Percentiles rank a stretch among this genome's conserved stretches.
Evolutionary conservation across 2,329 filamentous ascomycete species (phyloP).

Genomic region (Diaporthe sp.): DNA sequence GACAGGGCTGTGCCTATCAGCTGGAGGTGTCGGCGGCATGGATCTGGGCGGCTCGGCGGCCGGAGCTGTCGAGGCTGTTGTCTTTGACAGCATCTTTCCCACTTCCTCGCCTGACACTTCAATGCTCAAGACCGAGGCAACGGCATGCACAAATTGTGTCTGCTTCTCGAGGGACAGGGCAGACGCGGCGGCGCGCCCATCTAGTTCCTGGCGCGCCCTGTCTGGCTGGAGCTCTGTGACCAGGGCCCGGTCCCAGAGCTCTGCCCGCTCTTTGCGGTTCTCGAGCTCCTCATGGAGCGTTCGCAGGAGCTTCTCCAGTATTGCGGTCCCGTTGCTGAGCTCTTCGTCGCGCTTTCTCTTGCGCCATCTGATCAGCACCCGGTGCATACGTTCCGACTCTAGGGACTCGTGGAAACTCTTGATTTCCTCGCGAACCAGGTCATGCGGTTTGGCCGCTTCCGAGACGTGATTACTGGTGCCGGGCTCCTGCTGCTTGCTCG

Average conservation of each 20-base stretch:
- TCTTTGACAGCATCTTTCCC: not conserved
- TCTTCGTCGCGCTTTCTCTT: conserved; percentile 12
- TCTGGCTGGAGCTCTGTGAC: conserved; percentile 1
- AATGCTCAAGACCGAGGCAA: conserved; percentile 3
- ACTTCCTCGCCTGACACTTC: conserved; percentile 2
- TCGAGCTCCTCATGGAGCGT: not conserved
- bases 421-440: not conserved
- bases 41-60: not conserved
- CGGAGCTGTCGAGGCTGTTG: not conserved
- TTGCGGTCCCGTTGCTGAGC: not conserved
- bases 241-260: not conserved
- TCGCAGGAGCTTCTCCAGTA: conserved; percentile 1
- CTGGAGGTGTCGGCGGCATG: not conserved
- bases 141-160: not conserved
- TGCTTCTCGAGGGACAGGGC: not conserved
- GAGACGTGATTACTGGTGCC: not conserved
- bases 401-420: not conserved
- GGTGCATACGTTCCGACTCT: not conserved
- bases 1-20: not conserved
- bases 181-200: not conserved
- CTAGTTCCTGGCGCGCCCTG: not conserved
- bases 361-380: conserved; percentile 11
- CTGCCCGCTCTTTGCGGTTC: not conserved
- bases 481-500: not conserved
- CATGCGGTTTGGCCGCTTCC: not conserved